Percentiles rank a stretch among this genome's conserved stretches.
phyloP scores from a whole-genome alignment of 2,329 filamentous ascomycete genomes.

The Fusarium sp. region DNA sequence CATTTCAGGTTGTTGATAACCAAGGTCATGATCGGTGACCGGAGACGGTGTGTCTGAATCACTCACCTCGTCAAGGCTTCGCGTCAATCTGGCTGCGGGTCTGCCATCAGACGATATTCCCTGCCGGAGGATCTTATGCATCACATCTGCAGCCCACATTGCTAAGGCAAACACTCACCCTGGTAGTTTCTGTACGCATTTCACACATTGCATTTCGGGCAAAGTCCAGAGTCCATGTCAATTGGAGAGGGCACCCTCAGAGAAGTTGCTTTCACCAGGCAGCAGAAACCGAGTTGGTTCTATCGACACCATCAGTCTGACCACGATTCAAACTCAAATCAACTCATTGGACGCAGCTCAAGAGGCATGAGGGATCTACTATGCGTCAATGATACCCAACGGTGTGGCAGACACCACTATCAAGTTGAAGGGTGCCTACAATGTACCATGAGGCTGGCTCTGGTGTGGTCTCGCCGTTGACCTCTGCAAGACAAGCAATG shows the following conservation, averaged over 20 bases:
- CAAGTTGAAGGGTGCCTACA: not conserved
- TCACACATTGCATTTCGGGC: constrained; percentile 33
- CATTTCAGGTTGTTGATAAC: not conserved
- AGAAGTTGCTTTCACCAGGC: not conserved
- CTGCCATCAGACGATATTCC: constrained; percentile 30
- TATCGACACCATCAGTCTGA: not conserved
- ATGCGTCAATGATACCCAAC: not conserved
- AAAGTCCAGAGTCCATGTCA: constrained; percentile 27
- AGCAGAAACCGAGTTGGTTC: not conserved
- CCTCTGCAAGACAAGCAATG: constrained; percentile 2
- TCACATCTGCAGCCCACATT: constrained; percentile 34
- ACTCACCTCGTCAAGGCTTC: constrained; percentile 1
- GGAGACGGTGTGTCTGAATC: constrained; percentile 34
- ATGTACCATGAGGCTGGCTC: not conserved
- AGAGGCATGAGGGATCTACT: not conserved
- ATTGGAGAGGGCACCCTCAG: not conserved
- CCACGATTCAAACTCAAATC: not conserved
- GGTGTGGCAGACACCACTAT: constrained; percentile 2
- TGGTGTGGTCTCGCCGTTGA: not conserved
- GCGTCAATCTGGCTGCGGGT: constrained; percentile 13
- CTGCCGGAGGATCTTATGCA: constrained; percentile 10
- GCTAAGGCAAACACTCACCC: constrained; percentile 19
- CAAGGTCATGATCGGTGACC: not conserved
- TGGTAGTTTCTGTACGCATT: constrained; percentile 25
- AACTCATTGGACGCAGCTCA: not conserved